phyloP scores from a whole-genome alignment of 2,329 filamentous ascomycete species.

The Fusarium heterosporum region DNA sequence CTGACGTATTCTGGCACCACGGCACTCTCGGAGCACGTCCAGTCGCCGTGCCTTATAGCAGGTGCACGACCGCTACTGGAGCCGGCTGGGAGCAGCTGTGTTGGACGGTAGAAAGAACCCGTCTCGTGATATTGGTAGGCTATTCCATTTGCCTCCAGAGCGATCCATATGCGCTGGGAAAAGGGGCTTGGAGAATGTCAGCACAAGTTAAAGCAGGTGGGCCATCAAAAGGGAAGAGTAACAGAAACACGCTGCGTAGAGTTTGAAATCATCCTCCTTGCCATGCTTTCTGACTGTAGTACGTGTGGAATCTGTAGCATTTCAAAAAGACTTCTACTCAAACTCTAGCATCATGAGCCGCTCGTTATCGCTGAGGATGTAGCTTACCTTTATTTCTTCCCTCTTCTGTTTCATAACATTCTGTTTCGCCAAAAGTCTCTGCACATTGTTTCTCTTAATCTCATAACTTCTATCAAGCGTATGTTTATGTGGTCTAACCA shows the following conservation, averaged over 20 bases:
- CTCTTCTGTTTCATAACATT: slow-evolving; percentile 71
- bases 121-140: slow-evolving; percentile 89
- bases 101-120: slow-evolving; percentile 78
- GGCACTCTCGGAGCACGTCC: slow-evolving; percentile 84
- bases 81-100: slow-evolving; percentile 76
- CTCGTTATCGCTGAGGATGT: too few relatives aligned
- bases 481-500: slow-evolving; percentile 80
- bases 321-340: slow-evolving; percentile 75
- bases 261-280: slow-evolving; percentile 77
- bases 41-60: slow-evolving; percentile 80
- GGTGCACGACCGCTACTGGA: slow-evolving; percentile 81
- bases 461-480: slow-evolving; percentile 78
- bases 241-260: slow-evolving; percentile 89
- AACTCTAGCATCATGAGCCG: not conserved
- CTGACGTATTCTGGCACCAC: slow-evolving; percentile 87
- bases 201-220: not conserved
- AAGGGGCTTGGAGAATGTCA: slow-evolving; percentile 70
- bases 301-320: slow-evolving; percentile 77
- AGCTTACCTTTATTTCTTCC: slow-evolving; percentile 57
- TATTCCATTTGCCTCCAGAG: slow-evolving; percentile 81
- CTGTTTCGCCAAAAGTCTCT: slow-evolving; percentile 72
- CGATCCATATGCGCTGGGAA: slow-evolving; percentile 90
- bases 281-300: slow-evolving; percentile 76
- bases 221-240: slow-evolving; percentile 57
- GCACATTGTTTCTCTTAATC: slow-evolving; percentile 84